Percentiles rank a stretch among this genome's conserved stretches.
phyloP scores from a whole-genome alignment of 257 asterid species.

The Sherardia arvensis region DNA sequence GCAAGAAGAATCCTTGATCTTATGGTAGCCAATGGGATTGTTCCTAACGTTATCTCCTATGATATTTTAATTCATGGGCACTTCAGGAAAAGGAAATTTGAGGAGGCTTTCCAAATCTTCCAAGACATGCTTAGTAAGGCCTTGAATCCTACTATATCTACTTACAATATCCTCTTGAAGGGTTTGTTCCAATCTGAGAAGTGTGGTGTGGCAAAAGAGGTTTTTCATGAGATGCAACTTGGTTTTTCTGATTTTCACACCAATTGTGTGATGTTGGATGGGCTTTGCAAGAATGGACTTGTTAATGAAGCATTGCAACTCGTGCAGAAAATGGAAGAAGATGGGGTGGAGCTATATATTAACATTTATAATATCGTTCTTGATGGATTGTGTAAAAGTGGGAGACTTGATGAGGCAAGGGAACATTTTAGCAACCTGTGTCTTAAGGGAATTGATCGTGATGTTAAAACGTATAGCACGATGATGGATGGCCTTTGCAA shows the following conservation, averaged over 20 bases:
- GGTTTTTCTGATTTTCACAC: conserved; percentile 10
- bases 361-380: conserved; percentile 6
- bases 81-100: no score
- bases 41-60: no score
- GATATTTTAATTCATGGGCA: no score
- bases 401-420: not conserved
- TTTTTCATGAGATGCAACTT: not conserved
- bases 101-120: no score
- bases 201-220: not conserved
- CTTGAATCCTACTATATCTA: no score
- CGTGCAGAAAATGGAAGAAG: not conserved
- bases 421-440: not conserved
- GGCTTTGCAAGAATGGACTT: conserved; percentile 1
- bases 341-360: conserved; percentile 7
- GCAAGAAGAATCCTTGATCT: conserved; percentile 2
- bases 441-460: conserved; percentile 8
- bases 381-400: conserved; percentile 19
- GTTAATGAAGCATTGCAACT: no score
- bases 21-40: conserved; percentile 8
- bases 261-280: conserved; percentile 4
- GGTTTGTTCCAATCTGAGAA: conserved; percentile 17
- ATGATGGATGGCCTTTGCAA: conserved; percentile 2
- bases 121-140: no score
- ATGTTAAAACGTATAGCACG: conserved; percentile 16
- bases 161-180: conserved; percentile 14